Base-by-base conservation (phyloP, 371 early-diverging fungal genomes). In the Funneliformis caledonium region DNA sequence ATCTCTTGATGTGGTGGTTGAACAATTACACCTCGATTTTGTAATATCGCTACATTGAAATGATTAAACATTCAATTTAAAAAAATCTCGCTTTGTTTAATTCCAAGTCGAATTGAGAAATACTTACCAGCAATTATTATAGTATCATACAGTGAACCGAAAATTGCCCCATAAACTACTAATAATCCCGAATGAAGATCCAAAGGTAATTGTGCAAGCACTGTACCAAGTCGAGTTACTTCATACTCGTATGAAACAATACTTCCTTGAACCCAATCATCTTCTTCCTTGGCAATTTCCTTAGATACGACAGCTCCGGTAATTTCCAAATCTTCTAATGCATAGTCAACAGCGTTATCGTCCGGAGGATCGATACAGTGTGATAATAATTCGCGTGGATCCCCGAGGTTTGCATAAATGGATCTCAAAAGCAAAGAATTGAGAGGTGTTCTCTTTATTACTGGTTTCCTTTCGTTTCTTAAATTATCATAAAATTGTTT, bases 131-230 rank as follows among this genome's bases (percentile, higher is more conserved):
- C 81, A 33, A 81, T 75, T 10, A 81, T 68, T 7, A 81, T 65
- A 60, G 52, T 31, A 50, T 81, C 65, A 33, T 77, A 56, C 14
- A 78, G 37, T 33, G 61, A 42, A 42, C 81, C 81, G 42, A 78
- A 81, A 43, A 81, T 65, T 9, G 47, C 42, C 19, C 81, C 81
- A 67, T 81, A 81, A 1, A 65, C 50, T 8, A 81, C 81, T 37
- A 81, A 77, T 31, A 81, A 62, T 52, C 81, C 81, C 8, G 81
- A 75, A 69, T 76, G 62, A 45, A 81, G 68, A 65, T 81, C 81
- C n/a, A 81, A 22, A 0, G 81, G 81, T 11, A 81, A 33, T 59
- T 76, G 62, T 52, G 81, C 76, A 16, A 81, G 69, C 16, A 81
- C 42, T 31, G 48, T 56, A 14, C 81, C 81, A 22, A 81, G 77